A percentile compares a stretch with the other conserved stretches of the same genome.
Conservation (phyloP, 2,329 filamentous ascomycete species). For the Arthrobotrys sphaeroides region DNA sequence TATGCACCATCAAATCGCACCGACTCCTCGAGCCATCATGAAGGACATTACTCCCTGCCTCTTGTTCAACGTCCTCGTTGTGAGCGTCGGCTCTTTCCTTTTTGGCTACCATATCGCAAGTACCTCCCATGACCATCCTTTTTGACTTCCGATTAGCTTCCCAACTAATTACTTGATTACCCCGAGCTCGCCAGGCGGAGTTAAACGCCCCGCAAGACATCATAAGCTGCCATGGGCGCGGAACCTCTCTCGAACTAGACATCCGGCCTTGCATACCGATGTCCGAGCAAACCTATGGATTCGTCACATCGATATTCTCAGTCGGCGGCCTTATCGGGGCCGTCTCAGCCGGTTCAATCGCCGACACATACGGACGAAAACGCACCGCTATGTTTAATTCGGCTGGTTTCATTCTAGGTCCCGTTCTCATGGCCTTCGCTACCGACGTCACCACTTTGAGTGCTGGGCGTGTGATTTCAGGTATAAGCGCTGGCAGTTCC, state of each 20-base stretch:
- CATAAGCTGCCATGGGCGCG: constrained; percentile 76
- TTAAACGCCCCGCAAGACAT: constrained; percentile 95
- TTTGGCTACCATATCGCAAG: constrained; percentile 92
- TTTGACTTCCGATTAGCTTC: background rate
- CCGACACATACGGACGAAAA: constrained; percentile 78
- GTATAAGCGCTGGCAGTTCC: constrained; percentile 84
- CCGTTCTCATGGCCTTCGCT: constrained; percentile 77
- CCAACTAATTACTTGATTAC: background rate
- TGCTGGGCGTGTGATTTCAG: constrained; percentile 79
- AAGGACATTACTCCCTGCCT: constrained; percentile 75
- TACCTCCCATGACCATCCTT: constrained; percentile 30
- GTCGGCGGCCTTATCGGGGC: constrained; percentile 87
- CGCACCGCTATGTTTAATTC: constrained; percentile 80
- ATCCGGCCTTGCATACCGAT: constrained; percentile 87
- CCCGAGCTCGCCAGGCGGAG: constrained; percentile 75
- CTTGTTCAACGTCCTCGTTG: constrained; percentile 76
- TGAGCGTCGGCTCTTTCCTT: constrained; percentile 86
- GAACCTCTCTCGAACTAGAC: constrained; percentile 59
- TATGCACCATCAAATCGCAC: no score
- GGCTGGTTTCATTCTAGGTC: constrained; percentile 78
- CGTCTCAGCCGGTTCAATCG: constrained; percentile 79
- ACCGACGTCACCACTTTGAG: constrained; percentile 73
- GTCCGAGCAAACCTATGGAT: constrained; percentile 67
- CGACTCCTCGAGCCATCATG: constrained; percentile 3
- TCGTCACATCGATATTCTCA: constrained; percentile 90